Base-by-base conservation (phyloP, 2,329 filamentous ascomycete genomes). In the Sporothrix schenckii region DNA sequence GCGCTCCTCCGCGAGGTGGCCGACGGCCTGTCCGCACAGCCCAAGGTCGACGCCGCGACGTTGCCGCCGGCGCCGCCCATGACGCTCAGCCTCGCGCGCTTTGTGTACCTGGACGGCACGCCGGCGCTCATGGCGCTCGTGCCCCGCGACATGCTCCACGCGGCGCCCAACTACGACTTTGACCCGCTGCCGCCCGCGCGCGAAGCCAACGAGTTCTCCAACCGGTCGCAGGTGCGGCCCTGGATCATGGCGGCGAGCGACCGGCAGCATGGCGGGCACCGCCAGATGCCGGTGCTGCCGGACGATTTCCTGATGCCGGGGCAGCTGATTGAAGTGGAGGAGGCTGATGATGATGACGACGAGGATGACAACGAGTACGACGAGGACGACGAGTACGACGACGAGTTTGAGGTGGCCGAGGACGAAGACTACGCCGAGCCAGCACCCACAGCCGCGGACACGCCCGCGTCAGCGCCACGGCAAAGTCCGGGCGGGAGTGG, bases 161-260 rank as follows among this genome's bases (percentile, higher is more conserved):
- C 84, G 47, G 83, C 88, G 61, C 89, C 89, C 2, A 93, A 88
- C 75, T 88, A 91, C 73, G 88, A 92, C 21, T 95, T 92, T 27
- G 94, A 97, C 77, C 93, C 93, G 1, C 81, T 97, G 16, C 92
- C 93, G 24, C 94, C 93, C 1, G 79, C 85, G 0, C 80, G 87
- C 50, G 80, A 81, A 19, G 80, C 84, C 10, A 88, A 88, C 72
- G 77, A 85, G 11, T 87, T 87, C 73, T 83, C 82, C 0, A 77
- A 80, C 71, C 75, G 80, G 11, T 79, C 78, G 39, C 82, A 83
- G 71, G 76, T 75, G 68, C 75, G 81, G 52, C 84, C 83, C 0
- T 87, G 83, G 83, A 54, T 75, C 7, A 74, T 77, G 13, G 71
- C 75, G n/a, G 71, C 72, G 65, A 66, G 49, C 54, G 63, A 65